These are phyloP conservation scores for Diplodia mutila DNA, from an alignment of 2,329 filamentous ascomycete genomes.

Conservation along the genomic window DNA sequence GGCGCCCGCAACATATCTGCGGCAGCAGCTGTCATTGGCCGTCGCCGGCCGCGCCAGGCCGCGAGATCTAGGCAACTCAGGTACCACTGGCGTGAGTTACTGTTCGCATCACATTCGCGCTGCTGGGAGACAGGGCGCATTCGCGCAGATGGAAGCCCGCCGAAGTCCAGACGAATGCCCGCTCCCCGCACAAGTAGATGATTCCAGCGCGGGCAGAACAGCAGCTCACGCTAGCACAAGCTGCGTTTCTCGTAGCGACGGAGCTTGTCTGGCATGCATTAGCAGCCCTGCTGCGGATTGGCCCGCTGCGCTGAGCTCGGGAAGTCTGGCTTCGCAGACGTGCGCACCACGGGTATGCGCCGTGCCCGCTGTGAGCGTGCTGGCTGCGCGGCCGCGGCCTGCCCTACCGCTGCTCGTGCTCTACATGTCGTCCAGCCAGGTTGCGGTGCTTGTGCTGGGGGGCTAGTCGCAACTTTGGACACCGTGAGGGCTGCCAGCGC, in stretches of 20 bases:
- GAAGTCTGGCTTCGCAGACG: constrained; percentile 26
- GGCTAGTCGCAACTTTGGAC: constrained; percentile 22
- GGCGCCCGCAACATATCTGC: constrained; percentile 24
- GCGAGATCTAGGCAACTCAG: constrained; percentile 16
- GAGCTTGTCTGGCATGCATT: constrained; percentile 28
- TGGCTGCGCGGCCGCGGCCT: not conserved
- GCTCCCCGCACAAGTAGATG: constrained; percentile 2
- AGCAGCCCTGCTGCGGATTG: constrained; percentile 26
- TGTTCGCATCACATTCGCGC: constrained; percentile 8
- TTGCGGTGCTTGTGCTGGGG: constrained; percentile 16
- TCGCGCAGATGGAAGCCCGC: not conserved
- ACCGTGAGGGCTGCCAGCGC: constrained; percentile 23
- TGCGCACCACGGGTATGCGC: constrained; percentile 24
- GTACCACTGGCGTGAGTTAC: constrained; percentile 8
- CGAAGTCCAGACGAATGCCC: not conserved
- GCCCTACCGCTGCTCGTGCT: constrained; percentile 22
- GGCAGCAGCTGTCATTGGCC: constrained; percentile 26
- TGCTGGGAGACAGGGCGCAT: not conserved
- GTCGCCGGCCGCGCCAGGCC: constrained; percentile 5
- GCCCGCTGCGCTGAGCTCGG: constrained; percentile 27
- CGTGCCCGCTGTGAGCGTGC: constrained; percentile 18
- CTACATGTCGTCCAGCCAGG: constrained; percentile 10
- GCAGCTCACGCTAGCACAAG: constrained; percentile 15
- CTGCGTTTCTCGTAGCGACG: constrained; percentile 28
- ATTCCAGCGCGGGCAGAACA: constrained; percentile 1